These are phyloP conservation scores for Echium plantagineum DNA, from an alignment of 257 asterid genomes.

Conservation along the genomic window DNA sequence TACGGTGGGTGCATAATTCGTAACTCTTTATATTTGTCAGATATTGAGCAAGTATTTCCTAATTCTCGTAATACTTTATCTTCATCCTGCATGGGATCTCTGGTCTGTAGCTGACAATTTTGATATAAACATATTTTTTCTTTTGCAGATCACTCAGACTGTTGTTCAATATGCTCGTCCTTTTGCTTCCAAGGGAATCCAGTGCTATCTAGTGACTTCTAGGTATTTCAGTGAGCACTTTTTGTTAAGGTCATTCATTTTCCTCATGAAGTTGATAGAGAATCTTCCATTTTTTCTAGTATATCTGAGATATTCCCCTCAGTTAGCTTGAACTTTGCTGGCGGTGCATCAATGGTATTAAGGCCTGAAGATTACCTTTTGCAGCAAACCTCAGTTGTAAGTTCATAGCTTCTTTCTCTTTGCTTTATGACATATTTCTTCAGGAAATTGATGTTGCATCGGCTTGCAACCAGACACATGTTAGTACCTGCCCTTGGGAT, in stretches of 20 bases:
- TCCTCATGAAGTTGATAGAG: background rate
- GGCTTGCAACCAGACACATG: too few species aligned
- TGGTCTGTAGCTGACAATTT: background rate
- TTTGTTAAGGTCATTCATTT: background rate
- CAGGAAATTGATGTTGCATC: background rate
- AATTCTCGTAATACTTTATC: background rate
- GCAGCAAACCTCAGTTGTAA: slow-evolving; percentile 81
- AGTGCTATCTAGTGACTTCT: slow-evolving; percentile 68
- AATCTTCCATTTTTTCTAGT: slow-evolving; percentile 23
- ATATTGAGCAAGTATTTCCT: background rate
- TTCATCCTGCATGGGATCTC: background rate
- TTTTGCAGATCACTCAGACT: slow-evolving; percentile 50
- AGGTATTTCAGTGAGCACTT: slow-evolving; percentile 29
- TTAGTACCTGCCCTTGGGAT: background rate
- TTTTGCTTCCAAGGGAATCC: slow-evolving; percentile 53
- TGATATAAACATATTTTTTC: background rate
- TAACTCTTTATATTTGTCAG: background rate
- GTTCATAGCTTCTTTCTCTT: slow-evolving; percentile 13
- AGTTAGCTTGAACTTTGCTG: slow-evolving; percentile 72
- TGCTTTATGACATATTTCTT: background rate
- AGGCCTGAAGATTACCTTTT: slow-evolving; percentile 85
- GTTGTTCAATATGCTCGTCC: slow-evolving; percentile 58
- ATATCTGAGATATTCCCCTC: slow-evolving; percentile 61
- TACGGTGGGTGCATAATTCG: slow-evolving; percentile 41
- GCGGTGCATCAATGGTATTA: slow-evolving; percentile 78